These are phyloP conservation scores for Ramularia collo-cygni DNA, from an alignment of 2,329 filamentous ascomycete species.

Conservation along the genomic window DNA sequence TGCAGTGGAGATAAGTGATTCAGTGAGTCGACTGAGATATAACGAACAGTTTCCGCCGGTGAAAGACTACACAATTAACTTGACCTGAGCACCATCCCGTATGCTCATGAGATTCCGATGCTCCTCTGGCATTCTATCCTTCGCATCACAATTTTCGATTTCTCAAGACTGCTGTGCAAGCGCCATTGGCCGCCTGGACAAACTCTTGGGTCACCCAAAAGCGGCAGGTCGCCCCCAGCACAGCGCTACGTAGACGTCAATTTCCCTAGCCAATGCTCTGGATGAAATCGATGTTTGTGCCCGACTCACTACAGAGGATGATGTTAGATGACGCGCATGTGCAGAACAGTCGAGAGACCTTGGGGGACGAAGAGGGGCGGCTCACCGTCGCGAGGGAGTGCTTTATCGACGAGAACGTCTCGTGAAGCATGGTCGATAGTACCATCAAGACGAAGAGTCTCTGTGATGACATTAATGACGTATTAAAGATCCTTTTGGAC, in stretches of 20 bases:
- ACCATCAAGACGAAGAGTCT: conserved; percentile 34
- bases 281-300: conserved; percentile 9
- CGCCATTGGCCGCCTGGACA: conserved; percentile 61
- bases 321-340: conserved; percentile 21
- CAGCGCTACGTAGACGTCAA: conserved; percentile 22
- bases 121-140: too few relatives aligned
- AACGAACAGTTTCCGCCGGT: too few relatives aligned
- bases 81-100: too few relatives aligned
- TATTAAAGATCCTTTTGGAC: not conserved
- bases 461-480: conserved; percentile 34
- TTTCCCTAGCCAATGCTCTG: conserved; percentile 8
- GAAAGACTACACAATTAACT: too few relatives aligned
- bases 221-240: conserved; percentile 34
- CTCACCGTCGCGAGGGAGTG: conserved; percentile 57
- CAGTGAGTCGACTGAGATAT: too few relatives aligned
- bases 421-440: conserved; percentile 12
- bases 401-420: conserved; percentile 48
- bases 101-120: too few relatives aligned
- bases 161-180: conserved; percentile 50
- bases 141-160: too few relatives aligned
- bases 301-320: conserved; percentile 5
- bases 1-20: too few relatives aligned
- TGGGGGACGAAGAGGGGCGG: conserved; percentile 45
- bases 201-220: conserved; percentile 32
- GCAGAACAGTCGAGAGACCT: conserved; percentile 22